Conservation (phyloP, 2,329 filamentous ascomycete genomes). For the Penicillium sp. region DNA sequence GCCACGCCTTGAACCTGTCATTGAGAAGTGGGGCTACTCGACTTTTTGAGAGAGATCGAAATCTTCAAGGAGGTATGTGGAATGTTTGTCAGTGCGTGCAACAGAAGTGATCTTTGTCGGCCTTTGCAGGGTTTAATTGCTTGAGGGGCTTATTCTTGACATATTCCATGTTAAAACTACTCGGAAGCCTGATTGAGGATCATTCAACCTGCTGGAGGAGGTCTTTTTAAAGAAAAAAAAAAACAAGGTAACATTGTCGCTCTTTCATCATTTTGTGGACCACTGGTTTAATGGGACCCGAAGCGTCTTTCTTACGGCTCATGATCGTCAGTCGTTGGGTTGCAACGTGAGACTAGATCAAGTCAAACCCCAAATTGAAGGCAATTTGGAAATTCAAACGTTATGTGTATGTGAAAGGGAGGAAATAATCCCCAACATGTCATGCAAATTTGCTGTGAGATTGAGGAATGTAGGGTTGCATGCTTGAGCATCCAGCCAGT, state of each 20-base stretch:
- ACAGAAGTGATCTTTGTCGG: not conserved
- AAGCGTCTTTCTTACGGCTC: too few species aligned
- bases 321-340: too few species aligned
- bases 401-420: not conserved
- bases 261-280: too few species aligned
- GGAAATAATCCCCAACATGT: not conserved
- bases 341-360: too few species aligned
- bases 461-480: slow-evolving; percentile 2
- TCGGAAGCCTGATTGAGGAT: too few species aligned
- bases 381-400: not conserved
- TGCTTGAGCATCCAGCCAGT: not conserved
- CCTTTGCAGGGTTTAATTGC: not conserved
- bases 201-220: too few species aligned
- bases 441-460: not conserved
- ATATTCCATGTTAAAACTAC: not conserved
- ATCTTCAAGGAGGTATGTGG: not conserved
- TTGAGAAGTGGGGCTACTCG: not conserved
- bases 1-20: not conserved
- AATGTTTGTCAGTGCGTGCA: not conserved
- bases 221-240: too few species aligned
- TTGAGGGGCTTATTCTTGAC: not conserved
- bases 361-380: too few species aligned
- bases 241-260: too few species aligned
- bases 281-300: too few species aligned
- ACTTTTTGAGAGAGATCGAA: not conserved